These are phyloP conservation scores for Claviceps sp. DNA, from an alignment of 2,329 filamentous ascomycete species.

Conservation along the genomic window DNA sequence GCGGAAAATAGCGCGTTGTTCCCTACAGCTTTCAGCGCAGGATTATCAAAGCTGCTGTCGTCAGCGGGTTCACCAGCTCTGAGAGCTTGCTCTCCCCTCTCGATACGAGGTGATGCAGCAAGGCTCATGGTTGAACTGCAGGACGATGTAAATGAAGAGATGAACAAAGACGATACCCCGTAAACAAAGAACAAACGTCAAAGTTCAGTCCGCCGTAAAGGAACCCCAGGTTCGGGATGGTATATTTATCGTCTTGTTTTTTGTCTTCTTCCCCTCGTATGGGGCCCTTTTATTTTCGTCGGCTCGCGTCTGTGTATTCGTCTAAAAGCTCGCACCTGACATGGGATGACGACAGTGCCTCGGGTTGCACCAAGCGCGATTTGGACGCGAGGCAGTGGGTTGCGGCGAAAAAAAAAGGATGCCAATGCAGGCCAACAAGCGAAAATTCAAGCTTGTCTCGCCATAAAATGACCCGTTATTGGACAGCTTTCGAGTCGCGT, in stretches of 20 bases:
- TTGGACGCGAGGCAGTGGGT: constrained; percentile 1
- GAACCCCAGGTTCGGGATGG: neutral
- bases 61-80: constrained; percentile 12
- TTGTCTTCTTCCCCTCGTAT: neutral
- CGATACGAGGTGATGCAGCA: constrained; percentile 14
- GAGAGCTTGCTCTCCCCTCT: constrained; percentile 6
- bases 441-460: neutral
- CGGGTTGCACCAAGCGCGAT: neutral
- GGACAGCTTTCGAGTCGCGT: neutral
- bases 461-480: neutral
- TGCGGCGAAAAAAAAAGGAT: neutral
- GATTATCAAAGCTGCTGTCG: constrained; percentile 15
- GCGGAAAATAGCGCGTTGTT: constrained; percentile 15
- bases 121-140: constrained; percentile 16
- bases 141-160: neutral
- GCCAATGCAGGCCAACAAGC: constrained; percentile 1
- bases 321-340: neutral
- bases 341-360: constrained; percentile 5
- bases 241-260: neutral
- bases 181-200: neutral
- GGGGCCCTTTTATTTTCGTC: neutral
- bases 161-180: neutral
- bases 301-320: neutral
- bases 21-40: constrained; percentile 18
- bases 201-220: neutral